phyloP scores from a whole-genome alignment of 2,329 filamentous ascomycete species.

The Gliomastix tumulicola region DNA sequence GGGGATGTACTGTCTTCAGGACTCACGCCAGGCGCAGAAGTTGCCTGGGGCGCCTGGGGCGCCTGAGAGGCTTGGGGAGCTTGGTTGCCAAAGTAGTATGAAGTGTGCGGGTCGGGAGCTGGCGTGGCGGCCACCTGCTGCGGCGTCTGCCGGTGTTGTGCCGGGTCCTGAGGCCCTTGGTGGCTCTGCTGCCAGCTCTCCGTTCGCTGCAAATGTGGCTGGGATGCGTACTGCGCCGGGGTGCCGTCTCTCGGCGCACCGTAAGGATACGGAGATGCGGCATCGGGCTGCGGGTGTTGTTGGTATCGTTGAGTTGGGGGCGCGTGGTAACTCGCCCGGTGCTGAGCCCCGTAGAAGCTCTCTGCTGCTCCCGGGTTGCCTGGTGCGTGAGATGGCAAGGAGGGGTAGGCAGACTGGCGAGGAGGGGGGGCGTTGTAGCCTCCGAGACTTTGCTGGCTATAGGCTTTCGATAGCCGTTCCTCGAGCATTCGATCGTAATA shows the following conservation, averaged over 20 bases:
- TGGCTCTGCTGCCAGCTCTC: slow-evolving; percentile 42
- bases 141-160: slow-evolving; percentile 17
- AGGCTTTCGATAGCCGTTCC: slow-evolving; percentile 87
- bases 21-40: slow-evolving; percentile 27
- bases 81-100: slow-evolving; percentile 49
- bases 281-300: slow-evolving; percentile 21
- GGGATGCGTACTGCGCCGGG: slow-evolving; percentile 34
- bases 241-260: slow-evolving; percentile 29
- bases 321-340: slow-evolving; percentile 41
- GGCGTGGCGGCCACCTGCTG: slow-evolving; percentile 18
- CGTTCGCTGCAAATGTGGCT: slow-evolving; percentile 37
- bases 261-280: slow-evolving; percentile 33
- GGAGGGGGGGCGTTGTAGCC: slow-evolving; percentile 52
- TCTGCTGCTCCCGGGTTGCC: slow-evolving; percentile 50
- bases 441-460: slow-evolving; percentile 70
- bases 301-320: slow-evolving; percentile 29
- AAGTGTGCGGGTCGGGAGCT: slow-evolving; percentile 42
- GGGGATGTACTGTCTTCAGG: slow-evolving; percentile 39
- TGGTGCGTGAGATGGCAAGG: slow-evolving; percentile 50
- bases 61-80: slow-evolving; percentile 19
- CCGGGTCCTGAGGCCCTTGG: slow-evolving; percentile 13
- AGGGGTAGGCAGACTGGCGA: slow-evolving; percentile 59
- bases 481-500: slow-evolving; percentile 99
- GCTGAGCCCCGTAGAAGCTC: slow-evolving; percentile 72
- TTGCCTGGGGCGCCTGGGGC: slow-evolving; percentile 22